Evolutionary conservation across 1,284 basidiomycete species (phyloP), one percentile per base, ranked within the genome.

Genomic region (Irpex sp.): DNA sequence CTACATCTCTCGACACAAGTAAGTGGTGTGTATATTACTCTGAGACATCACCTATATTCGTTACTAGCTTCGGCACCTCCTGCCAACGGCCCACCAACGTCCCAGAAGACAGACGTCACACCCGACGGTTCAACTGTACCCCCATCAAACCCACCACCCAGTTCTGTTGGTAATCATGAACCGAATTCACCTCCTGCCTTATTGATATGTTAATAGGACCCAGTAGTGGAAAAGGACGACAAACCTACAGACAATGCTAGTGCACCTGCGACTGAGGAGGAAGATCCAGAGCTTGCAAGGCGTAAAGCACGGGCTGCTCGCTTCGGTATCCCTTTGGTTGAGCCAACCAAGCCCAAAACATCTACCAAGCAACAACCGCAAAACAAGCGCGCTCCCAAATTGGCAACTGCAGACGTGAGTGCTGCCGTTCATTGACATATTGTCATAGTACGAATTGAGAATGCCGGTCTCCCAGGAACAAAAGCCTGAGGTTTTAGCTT

Each of bases 251-350:
- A 67, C 42, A 45, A 64, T 21, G 18, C 60, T 2, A 48, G 62
- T 16, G 62, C 66, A 14, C 12, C 65, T 2, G 39, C 66, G 2
- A 53, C 64, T 37, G 35, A 67, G 2, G 66, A 67, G 1, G 68
- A 67, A 36, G 83, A 85, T 54, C 68, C 77, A 33, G 86, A 88
- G 61, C 70, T 78, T 8, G 84, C 82, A 65, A 86, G 79, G 66
- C 83, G 84, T 59, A 84, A 76, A 67, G 77, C 78, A 52, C 84
- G 88, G 36, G 88, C 88, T 2, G 85, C 77, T 28, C 83, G 88
- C 10, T 90, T 90, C 66, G 84, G 84, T 21, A 82, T 88, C n/a
- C 81, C 87, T 1, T 64, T 87, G 9, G 81, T 88, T 4, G 81
- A 83, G 58, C 67, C 76, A 5, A 67, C 65, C 45, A 67, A 70